phyloP scores from a whole-genome alignment of 2,329 filamentous ascomycete species.

The Pyrenochaeta sp. region DNA sequence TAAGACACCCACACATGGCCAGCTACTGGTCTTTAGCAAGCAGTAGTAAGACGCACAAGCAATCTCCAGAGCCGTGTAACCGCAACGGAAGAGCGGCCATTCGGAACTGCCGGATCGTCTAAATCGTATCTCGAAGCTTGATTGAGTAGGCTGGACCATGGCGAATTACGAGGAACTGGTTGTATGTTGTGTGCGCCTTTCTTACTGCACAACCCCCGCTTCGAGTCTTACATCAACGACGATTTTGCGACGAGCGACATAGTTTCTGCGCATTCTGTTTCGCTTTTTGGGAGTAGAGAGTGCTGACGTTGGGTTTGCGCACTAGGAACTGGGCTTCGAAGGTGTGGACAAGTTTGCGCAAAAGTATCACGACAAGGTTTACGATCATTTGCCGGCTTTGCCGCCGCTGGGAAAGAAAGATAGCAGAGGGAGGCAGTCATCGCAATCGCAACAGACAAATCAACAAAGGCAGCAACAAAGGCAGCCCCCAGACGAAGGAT shows the following conservation, averaged over 20 bases:
- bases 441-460: conserved; percentile 3
- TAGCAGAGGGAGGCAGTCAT: conserved; percentile 12
- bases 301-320: conserved; percentile 16
- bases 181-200: conserved; percentile 21
- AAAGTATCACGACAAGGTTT: conserved; percentile 40
- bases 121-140: conserved; percentile 5
- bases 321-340: conserved; percentile 46
- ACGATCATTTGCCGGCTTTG: conserved; percentile 25
- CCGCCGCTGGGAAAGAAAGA: conserved; percentile 10
- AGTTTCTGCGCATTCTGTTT: no score
- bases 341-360: conserved; percentile 39
- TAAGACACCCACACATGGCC: no score
- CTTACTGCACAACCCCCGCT: not conserved
- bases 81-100: conserved; percentile 7
- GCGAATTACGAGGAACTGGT: conserved; percentile 35
- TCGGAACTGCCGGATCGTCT: conserved; percentile 29
- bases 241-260: no score
- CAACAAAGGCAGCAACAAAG: conserved; percentile 5
- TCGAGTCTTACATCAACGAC: not conserved
- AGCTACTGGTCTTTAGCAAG: conserved; percentile 11
- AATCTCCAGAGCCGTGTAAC: conserved; percentile 1
- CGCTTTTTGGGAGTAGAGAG: no score
- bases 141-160: conserved; percentile 24
- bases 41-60: conserved; percentile 2
- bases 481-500: conserved; percentile 13